Evolutionary conservation across 78 protist genomes (phyloP).

Genomic region (Tieghemostelium lacteum): DNA sequence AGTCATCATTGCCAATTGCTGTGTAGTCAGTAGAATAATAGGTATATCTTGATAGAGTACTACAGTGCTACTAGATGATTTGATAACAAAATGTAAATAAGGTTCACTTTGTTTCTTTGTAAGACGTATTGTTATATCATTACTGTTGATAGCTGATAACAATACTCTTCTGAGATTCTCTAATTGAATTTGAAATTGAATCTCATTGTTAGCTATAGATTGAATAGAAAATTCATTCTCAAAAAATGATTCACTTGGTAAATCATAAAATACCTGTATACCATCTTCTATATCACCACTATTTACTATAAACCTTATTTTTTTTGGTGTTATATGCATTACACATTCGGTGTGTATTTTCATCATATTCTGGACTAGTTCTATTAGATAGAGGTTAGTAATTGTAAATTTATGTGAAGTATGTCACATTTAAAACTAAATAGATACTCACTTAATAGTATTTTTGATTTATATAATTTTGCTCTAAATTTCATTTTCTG

Average conservation of each 20-base stretch:
- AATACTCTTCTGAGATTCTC: conserved; percentile 39
- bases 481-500: conserved; percentile 28
- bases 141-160: conserved; percentile 1
- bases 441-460: conserved; percentile 34
- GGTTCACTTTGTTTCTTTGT: conserved; percentile 23
- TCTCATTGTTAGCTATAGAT: conserved; percentile 28
- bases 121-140: conserved; percentile 1
- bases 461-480: not conserved
- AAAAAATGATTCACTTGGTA: not conserved
- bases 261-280: conserved; percentile 52
- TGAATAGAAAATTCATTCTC: not conserved
- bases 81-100: conserved; percentile 2
- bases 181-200: conserved; percentile 49
- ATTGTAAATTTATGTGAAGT: too few relatives aligned
- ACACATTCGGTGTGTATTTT: conserved; percentile 49
- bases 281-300: conserved; percentile 30
- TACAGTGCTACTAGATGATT: not conserved
- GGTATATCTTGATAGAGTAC: conserved; percentile 47
- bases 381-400: not conserved
- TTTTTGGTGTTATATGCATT: conserved; percentile 46
- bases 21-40: conserved; percentile 26
- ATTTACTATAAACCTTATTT: conserved; percentile 12
- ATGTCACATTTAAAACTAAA: not conserved
- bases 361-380: conserved; percentile 18
- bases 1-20: conserved; percentile 15